These are phyloP conservation scores for Taiozyma sp. DNA, from an alignment of 1,139 yeast species.

Conservation along the genomic window DNA sequence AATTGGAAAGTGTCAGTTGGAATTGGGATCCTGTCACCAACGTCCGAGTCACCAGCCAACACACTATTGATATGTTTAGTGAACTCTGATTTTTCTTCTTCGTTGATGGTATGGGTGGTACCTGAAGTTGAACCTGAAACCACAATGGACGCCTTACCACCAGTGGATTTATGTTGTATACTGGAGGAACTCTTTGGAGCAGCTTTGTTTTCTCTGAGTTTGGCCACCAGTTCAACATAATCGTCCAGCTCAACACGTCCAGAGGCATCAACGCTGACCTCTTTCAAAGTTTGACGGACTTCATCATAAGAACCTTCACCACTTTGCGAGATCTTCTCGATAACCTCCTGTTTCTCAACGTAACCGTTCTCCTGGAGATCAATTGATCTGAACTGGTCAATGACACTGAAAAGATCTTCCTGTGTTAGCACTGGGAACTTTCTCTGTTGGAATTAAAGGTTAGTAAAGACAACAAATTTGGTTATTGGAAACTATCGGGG, in stretches of 20 bases:
- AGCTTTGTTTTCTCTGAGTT: conserved; percentile 45
- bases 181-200: conserved; percentile 26
- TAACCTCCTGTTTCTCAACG: conserved; percentile 86
- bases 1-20: conserved; percentile 93
- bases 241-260: conserved; percentile 97
- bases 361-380: conserved; percentile 94
- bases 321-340: conserved; percentile 72
- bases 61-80: conserved; percentile 94
- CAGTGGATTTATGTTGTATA: conserved; percentile 41
- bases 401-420: conserved; percentile 76
- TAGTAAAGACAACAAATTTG: not conserved
- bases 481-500: not conserved
- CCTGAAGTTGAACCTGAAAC: conserved; percentile 83
- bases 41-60: conserved; percentile 81
- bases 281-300: conserved; percentile 88
- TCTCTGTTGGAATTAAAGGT: conserved; percentile 35
- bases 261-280: conserved; percentile 90
- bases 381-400: conserved; percentile 76
- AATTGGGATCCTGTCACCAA: conserved; percentile 83
- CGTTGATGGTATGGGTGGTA: conserved; percentile 95
- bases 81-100: conserved; percentile 93
- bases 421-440: conserved; percentile 84
- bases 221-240: conserved; percentile 79
- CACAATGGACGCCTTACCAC: conserved; percentile 59
- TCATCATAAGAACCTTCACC: conserved; percentile 87